These are phyloP conservation scores for Mycena belliarum DNA, from an alignment of 768 basidiomycete species.

Conservation along the genomic window DNA sequence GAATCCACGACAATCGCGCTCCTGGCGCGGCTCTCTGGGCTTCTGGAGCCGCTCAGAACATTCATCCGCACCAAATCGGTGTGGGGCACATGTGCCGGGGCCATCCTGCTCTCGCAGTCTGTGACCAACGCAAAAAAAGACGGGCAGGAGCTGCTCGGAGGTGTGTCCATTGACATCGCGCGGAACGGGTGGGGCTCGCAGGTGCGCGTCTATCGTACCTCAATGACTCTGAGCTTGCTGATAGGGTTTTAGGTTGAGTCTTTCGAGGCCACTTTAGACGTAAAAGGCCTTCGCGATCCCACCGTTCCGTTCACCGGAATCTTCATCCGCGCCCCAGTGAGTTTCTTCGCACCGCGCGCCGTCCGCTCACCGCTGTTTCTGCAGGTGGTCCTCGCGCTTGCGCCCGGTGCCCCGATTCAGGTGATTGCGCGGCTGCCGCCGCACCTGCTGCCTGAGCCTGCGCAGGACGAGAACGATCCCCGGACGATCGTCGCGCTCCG, in stretches of 20 bases:
- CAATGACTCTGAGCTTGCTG: neutral
- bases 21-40: constrained; percentile 68
- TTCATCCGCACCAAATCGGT: constrained; percentile 76
- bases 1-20: constrained; percentile 94
- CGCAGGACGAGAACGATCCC: constrained; percentile 53
- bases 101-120: constrained; percentile 78
- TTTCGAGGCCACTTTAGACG: constrained; percentile 77
- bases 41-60: constrained; percentile 75
- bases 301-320: constrained; percentile 72
- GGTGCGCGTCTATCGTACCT: constrained; percentile 43
- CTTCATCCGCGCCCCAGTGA: constrained; percentile 92
- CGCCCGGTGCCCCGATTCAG: constrained; percentile 60
- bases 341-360: constrained; percentile 25
- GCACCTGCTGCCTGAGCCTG: constrained; percentile 44
- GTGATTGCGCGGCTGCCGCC: constrained; percentile 71
- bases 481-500: constrained; percentile 80
- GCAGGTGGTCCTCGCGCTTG: constrained; percentile 65
- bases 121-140: constrained; percentile 81
- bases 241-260: constrained; percentile 71
- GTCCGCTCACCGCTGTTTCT: neutral
- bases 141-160: constrained; percentile 84
- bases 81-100: constrained; percentile 97
- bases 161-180: constrained; percentile 75
- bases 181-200: constrained; percentile 96
- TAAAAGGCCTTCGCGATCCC: constrained; percentile 62